Percentiles rank a stretch among this genome's conserved stretches.
Evolutionary conservation across 2,329 filamentous ascomycete genomes (phyloP).

Genomic region (Fusarium hainanense): DNA sequence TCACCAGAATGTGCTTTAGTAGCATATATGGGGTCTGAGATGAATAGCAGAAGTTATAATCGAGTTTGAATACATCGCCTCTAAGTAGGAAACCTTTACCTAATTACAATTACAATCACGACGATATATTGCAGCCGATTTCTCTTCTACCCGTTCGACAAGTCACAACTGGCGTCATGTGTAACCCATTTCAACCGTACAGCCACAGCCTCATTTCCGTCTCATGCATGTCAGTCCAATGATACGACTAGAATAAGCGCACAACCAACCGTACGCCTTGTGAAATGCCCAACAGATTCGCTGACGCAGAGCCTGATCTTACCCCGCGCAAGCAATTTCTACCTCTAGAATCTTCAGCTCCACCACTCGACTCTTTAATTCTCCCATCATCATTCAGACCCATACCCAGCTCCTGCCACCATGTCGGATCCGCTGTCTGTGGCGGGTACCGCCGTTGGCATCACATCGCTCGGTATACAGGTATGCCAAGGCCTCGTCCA

Average conservation of each 20-base stretch:
- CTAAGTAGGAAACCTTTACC: no score
- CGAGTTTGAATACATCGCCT: no score
- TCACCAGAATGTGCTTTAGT: conserved; percentile 14
- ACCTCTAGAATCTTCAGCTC: no score
- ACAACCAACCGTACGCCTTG: background rate
- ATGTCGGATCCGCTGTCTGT: conserved; percentile 9
- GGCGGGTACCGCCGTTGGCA: background rate
- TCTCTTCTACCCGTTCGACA: accelerated
- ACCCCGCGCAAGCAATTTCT: background rate
- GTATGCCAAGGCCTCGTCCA: conserved; percentile 2
- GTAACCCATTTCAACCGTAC: background rate
- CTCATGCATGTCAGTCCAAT: background rate
- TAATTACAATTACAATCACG: background rate
- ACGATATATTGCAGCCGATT: accelerated
- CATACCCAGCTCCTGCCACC: accelerated
- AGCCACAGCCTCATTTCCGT: background rate
- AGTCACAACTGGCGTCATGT: background rate
- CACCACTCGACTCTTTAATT: no score
- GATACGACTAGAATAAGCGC: background rate
- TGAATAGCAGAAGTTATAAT: accelerated
- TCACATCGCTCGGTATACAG: conserved; percentile 12
- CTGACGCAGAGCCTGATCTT: background rate
- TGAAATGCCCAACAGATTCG: accelerated
- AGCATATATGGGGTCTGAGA: background rate
- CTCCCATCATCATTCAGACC: no score